Evolutionary conservation across 2,329 filamentous ascomycete species (phyloP).

Genomic region (Aspergillus bombycis): DNA sequence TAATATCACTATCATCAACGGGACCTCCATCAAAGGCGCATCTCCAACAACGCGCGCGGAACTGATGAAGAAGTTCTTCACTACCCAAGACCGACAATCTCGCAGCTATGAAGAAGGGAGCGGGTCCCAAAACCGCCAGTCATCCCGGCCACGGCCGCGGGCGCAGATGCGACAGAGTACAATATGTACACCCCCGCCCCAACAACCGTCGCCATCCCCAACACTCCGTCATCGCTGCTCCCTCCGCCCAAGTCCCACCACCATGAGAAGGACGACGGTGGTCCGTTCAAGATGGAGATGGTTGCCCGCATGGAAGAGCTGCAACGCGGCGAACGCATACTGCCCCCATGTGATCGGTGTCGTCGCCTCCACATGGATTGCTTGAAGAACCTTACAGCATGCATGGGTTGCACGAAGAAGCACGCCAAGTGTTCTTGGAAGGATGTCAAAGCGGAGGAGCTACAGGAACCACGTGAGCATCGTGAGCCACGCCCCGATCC

Average conservation of each 20-base stretch:
- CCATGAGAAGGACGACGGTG: slow-evolving; percentile 59
- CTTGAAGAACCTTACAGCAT: slow-evolving; percentile 82
- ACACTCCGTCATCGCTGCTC: slow-evolving; percentile 56
- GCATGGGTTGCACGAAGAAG: slow-evolving; percentile 85
- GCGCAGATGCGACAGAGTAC: slow-evolving; percentile 40
- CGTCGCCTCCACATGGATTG: slow-evolving; percentile 79
- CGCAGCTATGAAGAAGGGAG: slow-evolving; percentile 41
- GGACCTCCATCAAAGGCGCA: slow-evolving; percentile 54
- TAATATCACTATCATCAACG: slow-evolving; percentile 54
- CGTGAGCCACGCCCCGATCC: slow-evolving; percentile 29
- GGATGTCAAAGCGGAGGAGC: slow-evolving; percentile 74
- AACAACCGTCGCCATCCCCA: slow-evolving; percentile 57
- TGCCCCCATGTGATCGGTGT: slow-evolving; percentile 84
- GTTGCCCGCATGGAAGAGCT: slow-evolving; percentile 75
- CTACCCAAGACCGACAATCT: slow-evolving; percentile 57
- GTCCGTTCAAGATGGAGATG: slow-evolving; percentile 67
- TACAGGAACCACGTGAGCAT: slow-evolving; percentile 56
- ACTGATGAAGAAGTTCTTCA: slow-evolving; percentile 65
- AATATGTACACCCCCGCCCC: slow-evolving; percentile 46
- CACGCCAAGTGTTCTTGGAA: slow-evolving; percentile 89
- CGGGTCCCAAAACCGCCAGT: slow-evolving; percentile 29
- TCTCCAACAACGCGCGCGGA: slow-evolving; percentile 62
- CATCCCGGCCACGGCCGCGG: slow-evolving; percentile 35
- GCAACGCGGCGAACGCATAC: slow-evolving; percentile 71
- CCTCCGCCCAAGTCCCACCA: slow-evolving; percentile 50